Conservation (phyloP, 2,329 filamentous ascomycete species). For the Trichoderma lentiforme region DNA sequence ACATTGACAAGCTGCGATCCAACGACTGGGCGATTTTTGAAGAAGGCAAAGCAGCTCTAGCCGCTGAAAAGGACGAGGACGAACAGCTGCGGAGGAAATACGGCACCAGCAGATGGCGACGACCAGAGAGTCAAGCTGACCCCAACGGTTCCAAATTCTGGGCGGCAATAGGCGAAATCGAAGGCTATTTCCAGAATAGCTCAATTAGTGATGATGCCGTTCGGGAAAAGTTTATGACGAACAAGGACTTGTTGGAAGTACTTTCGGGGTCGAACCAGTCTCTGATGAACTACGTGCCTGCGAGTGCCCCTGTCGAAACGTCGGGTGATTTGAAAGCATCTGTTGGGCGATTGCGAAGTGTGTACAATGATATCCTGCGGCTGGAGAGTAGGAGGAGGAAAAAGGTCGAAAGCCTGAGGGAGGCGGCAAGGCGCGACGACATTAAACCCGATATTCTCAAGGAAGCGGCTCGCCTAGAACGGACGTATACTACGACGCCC, state of each 20-base stretch:
- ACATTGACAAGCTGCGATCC: slow-evolving; percentile 84
- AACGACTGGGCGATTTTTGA: slow-evolving; percentile 75
- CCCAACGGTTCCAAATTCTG: slow-evolving; percentile 67
- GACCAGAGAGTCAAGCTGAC: slow-evolving; percentile 66
- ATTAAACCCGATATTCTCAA: slow-evolving; percentile 79
- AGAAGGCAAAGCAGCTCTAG: slow-evolving; percentile 75
- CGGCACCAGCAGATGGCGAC: slow-evolving; percentile 81
- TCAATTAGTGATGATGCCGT: slow-evolving; percentile 59
- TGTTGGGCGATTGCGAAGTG: slow-evolving; percentile 70
- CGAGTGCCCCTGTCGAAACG: slow-evolving; percentile 73
- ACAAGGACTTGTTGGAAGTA: slow-evolving; percentile 70
- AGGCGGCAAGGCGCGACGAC: slow-evolving; percentile 82
- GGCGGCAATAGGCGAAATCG: slow-evolving; percentile 72
- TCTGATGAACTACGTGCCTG: slow-evolving; percentile 85
- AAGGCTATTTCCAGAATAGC: slow-evolving; percentile 74
- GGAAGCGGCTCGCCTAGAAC: slow-evolving; percentile 81
- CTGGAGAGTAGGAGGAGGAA: slow-evolving; percentile 77
- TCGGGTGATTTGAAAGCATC: slow-evolving; percentile 78
- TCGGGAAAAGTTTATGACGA: slow-evolving; percentile 72
- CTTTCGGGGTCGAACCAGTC: slow-evolving; percentile 76
- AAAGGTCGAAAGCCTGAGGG: slow-evolving; percentile 73
- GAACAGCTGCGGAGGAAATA: slow-evolving; percentile 70
- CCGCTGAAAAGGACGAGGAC: slow-evolving; percentile 81
- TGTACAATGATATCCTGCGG: slow-evolving; percentile 79
- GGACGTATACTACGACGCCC: slow-evolving; percentile 77